Evolutionary conservation across 805 yeast species (phyloP), one percentile per base, ranked within the genome.

Genomic region (Kuraishia hungarica): DNA sequence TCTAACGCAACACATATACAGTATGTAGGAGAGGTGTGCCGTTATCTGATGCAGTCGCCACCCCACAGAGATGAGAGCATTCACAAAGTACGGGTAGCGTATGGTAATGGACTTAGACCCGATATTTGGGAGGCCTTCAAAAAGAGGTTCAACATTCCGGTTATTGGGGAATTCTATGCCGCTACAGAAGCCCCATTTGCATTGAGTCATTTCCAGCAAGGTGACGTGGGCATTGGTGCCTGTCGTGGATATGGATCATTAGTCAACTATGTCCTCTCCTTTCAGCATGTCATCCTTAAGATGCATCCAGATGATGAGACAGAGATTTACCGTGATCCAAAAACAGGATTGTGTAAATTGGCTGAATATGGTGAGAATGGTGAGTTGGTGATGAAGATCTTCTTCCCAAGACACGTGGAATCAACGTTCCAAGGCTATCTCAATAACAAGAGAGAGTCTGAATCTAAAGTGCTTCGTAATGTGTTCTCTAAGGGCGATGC

Each of bases 101-200:
- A 84, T 67, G 98, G 98, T 49, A 92, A 93, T 69, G 98, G 98
- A 0, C 74, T 92, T 60, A 81, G 97, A 62, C 81, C 83, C 10
- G 97, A 93, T 65, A 87, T 93, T 55, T 92, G 98, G 98, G 70
- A 66, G 56, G 82, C 82, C 54, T 88, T 92, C 71, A 90, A 89
- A 68, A 70, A 77, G 22, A 75, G 96, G 58, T 92, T 92, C 74
- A 78, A 82, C 56, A 86, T 92, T 57, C 73, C 78, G 26, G 86
- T 81, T 3, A 78, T 92, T 57, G 96, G 96, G 17, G 98, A 92
- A 67, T 92, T 93, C 65, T 92, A 92, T 69, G 96, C 96, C 0
- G 87, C 97, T 1, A 90, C 97, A 0, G 98, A 92, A 67, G 84
- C 93, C 2, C 97, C 97, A 20, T 80, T 89, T 62, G 97, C 96